Evolutionary conservation across 257 asterid species (phyloP).

Genomic region (Scutellaria baicalensis): DNA sequence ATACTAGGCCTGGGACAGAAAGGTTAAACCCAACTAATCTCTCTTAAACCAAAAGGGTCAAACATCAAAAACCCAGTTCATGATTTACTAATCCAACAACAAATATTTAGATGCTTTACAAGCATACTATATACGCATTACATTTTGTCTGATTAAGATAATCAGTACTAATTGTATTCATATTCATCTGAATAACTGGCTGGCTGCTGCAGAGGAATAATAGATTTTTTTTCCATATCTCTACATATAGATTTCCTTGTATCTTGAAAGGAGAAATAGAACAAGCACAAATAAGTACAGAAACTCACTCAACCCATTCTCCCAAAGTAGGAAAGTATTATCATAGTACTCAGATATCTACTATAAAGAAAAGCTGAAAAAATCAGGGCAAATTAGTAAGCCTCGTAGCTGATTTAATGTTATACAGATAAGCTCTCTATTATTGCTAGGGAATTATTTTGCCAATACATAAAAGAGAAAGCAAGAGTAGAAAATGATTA

Average conservation of each 20-base stretch:
- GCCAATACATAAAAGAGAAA: not conserved
- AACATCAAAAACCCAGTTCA: not conserved
- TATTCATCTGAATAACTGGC: conserved; percentile 51
- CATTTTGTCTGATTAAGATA: not conserved
- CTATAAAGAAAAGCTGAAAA: conserved; percentile 49
- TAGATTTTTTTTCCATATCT: conserved; percentile 52
- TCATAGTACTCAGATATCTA: conserved; percentile 51
- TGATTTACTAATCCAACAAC: not conserved
- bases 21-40: not conserved
- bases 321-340: conserved; percentile 58
- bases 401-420: not conserved
- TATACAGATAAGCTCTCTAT: not conserved
- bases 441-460: not conserved
- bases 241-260: conserved; percentile 61
- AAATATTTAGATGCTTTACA: not conserved
- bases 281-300: not conserved
- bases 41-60: not conserved
- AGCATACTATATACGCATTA: not conserved
- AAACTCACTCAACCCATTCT: conserved; percentile 47
- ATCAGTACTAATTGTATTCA: conserved; percentile 41
- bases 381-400: not conserved
- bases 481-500: not conserved
- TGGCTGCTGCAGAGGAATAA: conserved; percentile 53
- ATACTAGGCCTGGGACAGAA: not conserved
- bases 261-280: conserved; percentile 25